Evolutionary conservation across 2,329 filamentous ascomycete genomes (phyloP).

Genomic region (Chaetomium globosum): DNA sequence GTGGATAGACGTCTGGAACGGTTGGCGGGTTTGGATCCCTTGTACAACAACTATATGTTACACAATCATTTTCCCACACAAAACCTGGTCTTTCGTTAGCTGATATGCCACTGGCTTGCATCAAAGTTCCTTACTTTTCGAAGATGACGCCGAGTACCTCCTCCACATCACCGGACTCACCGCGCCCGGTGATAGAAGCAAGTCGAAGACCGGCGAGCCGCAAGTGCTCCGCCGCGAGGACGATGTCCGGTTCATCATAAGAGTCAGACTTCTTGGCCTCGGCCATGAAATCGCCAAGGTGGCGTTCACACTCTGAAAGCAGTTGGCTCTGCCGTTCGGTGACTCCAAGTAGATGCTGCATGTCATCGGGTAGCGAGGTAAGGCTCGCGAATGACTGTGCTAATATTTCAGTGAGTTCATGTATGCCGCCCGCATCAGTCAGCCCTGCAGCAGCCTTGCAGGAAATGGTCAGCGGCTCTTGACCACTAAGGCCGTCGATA

Average conservation of each 20-base stretch:
- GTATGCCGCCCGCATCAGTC: conserved; percentile 65
- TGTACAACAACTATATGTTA: conserved; percentile 28
- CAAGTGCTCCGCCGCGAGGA: conserved; percentile 86
- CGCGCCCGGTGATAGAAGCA: conserved; percentile 84
- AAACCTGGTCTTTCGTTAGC: conserved; percentile 43
- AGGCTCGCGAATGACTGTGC: conserved; percentile 69
- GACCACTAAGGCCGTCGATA: conserved; percentile 47
- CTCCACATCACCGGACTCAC: conserved; percentile 85
- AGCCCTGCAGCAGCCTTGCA: conserved; percentile 57
- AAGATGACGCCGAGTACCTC: conserved; percentile 96
- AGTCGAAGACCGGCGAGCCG: conserved; percentile 77
- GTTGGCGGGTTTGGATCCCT: conserved; percentile 2
- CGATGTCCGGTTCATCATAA: conserved; percentile 70
- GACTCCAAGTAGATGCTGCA: conserved; percentile 84
- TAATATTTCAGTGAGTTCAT: conserved; percentile 67
- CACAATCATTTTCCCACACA: conserved; percentile 50
- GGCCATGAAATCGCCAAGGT: conserved; percentile 73
- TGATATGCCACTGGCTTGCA: background rate
- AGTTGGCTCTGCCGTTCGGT: conserved; percentile 87
- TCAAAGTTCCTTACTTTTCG: conserved; percentile 71
- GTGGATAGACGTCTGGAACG: background rate
- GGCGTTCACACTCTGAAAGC: conserved; percentile 69
- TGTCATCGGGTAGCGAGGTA: conserved; percentile 70
- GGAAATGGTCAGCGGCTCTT: conserved; percentile 65
- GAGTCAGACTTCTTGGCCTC: conserved; percentile 50